phyloP scores from a whole-genome alignment of 306 rosid species.

The Corylus americana region DNA sequence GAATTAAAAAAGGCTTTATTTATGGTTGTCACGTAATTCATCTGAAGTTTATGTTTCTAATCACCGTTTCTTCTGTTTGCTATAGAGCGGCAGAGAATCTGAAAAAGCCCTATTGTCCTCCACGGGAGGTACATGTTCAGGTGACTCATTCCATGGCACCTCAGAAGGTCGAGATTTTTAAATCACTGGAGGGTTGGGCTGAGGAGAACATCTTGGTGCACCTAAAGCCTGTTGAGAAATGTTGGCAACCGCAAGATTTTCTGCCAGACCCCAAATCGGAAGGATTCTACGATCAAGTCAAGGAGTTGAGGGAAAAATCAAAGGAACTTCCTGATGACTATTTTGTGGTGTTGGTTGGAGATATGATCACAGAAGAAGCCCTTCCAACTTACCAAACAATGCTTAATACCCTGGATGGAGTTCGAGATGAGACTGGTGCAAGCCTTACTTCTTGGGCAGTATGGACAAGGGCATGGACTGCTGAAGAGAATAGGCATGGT shows the following conservation, averaged over 20 bases:
- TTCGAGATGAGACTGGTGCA: conserved; percentile 59
- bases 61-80: conserved; percentile 9
- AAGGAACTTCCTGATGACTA: conserved; percentile 59
- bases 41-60: background rate
- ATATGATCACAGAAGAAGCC: conserved; percentile 65
- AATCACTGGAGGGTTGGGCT: conserved; percentile 55
- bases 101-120: conserved; percentile 39
- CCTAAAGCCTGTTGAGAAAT: conserved; percentile 55
- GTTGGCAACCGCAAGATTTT: conserved; percentile 68
- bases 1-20: background rate
- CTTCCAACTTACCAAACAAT: conserved; percentile 65
- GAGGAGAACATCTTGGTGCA: conserved; percentile 49
- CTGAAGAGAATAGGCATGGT: conserved; percentile 64
- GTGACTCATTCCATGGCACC: conserved; percentile 63
- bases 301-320: conserved; percentile 55
- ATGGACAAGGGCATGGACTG: conserved; percentile 64
- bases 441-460: conserved; percentile 53
- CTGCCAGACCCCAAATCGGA: conserved; percentile 54
- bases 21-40: background rate
- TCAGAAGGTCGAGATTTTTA: conserved; percentile 52
- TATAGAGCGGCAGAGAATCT: conserved; percentile 33
- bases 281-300: conserved; percentile 56
- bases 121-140: conserved; percentile 44
- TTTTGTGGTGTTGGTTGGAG: conserved; percentile 55
- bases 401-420: conserved; percentile 60